Conservation (phyloP, 2,329 filamentous ascomycete genomes). For the Cladosporium phlei region DNA sequence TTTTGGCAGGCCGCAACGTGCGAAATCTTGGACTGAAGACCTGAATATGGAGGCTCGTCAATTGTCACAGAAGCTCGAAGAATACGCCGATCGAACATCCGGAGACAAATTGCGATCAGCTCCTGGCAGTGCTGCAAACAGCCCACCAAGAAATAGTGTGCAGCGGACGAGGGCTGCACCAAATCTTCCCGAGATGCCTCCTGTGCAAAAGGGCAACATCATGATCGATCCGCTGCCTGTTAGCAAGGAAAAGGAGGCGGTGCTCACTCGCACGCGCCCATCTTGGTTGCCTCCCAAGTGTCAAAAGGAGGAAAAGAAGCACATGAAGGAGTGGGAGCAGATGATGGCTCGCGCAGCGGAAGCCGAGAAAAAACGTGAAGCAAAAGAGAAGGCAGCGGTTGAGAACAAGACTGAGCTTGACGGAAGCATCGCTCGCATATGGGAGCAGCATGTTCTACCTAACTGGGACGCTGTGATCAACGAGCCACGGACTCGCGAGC, state of each 20-base stretch:
- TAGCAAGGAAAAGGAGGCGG: constrained; percentile 81
- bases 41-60: constrained; percentile 69
- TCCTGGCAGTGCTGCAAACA: constrained; percentile 22
- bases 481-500: constrained; percentile 64
- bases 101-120: constrained; percentile 42
- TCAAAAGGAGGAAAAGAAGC: constrained; percentile 82
- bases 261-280: constrained; percentile 69
- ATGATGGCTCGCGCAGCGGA: constrained; percentile 67
- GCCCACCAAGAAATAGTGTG: constrained; percentile 23
- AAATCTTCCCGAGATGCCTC: constrained; percentile 51
- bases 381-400: constrained; percentile 48
- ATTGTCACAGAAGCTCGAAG: constrained; percentile 74
- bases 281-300: constrained; percentile 85
- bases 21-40: constrained; percentile 70
- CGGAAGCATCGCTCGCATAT: constrained; percentile 52
- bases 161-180: constrained; percentile 20
- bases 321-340: constrained; percentile 77
- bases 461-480: constrained; percentile 69
- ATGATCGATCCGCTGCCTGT: constrained; percentile 81
- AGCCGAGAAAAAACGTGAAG: constrained; percentile 49
- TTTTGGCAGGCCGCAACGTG: constrained; percentile 32
- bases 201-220: constrained; percentile 67
- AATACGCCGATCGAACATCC: constrained; percentile 55
- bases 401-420: constrained; percentile 47
- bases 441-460: constrained; percentile 72